A percentile compares a stretch with the other conserved stretches of the same genome.
These are phyloP conservation scores for Yamadazyma atlantica DNA, from an alignment of 1,139 yeast species.

Conservation along the genomic window DNA sequence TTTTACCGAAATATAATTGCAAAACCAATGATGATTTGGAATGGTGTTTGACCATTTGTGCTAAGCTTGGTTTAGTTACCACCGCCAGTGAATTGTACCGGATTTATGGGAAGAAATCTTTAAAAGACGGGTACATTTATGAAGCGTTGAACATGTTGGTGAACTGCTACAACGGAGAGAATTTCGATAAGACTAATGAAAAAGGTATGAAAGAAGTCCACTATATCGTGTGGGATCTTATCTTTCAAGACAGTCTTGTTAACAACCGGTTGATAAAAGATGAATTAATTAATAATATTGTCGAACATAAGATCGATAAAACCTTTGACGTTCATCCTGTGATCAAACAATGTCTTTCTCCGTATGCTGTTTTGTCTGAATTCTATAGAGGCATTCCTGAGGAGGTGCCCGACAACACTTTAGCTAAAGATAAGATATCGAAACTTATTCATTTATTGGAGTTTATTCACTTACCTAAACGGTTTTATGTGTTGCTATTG, in stretches of 20 bases:
- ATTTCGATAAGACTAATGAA: constrained; percentile 17
- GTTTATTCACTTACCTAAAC: constrained; percentile 65
- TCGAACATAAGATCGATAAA: constrained; percentile 37
- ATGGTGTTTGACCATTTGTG: constrained; percentile 67
- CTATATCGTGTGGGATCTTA: constrained; percentile 42
- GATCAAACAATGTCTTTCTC: constrained; percentile 67
- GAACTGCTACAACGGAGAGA: constrained; percentile 54
- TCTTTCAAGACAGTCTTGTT: constrained; percentile 62
- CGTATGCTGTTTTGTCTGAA: constrained; percentile 65
- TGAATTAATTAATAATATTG: constrained; percentile 52
- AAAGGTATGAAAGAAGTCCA: constrained; percentile 41
- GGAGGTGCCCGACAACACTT: constrained; percentile 23
- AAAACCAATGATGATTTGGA: constrained; percentile 73
- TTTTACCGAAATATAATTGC: constrained; percentile 59
- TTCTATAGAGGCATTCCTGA: constrained; percentile 38
- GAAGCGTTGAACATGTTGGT: constrained; percentile 73
- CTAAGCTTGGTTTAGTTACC: constrained; percentile 42
- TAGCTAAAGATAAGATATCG: constrained; percentile 21
- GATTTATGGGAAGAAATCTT: constrained; percentile 38
- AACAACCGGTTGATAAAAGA: constrained; percentile 55
- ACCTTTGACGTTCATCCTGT: constrained; percentile 49
- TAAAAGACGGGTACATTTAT: constrained; percentile 43
- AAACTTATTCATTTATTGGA: constrained; percentile 53
- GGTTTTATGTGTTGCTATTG: constrained; percentile 51
- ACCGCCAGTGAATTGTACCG: constrained; percentile 55